Conservation (phyloP, 768 basidiomycete genomes). For the Xerocomus spinulosus region DNA sequence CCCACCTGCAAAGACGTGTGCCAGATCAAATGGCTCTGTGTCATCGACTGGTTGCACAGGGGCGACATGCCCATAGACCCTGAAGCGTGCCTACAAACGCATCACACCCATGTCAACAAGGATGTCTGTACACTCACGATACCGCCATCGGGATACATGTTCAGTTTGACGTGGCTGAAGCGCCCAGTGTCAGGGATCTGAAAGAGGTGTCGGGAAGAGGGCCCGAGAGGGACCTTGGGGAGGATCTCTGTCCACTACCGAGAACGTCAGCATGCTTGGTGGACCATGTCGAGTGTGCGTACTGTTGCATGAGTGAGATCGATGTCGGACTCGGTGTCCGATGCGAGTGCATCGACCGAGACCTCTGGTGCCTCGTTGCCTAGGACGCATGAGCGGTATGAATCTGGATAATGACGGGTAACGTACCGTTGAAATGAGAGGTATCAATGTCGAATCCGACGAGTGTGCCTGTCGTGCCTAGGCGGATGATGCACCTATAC, state of each 20-base stretch:
- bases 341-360: conserved; percentile 58
- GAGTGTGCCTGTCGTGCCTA: conserved; percentile 73
- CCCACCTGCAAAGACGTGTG: conserved; percentile 87
- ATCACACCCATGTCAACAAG: background rate
- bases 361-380: conserved; percentile 85
- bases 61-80: conserved; percentile 79
- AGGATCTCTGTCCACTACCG: conserved; percentile 77
- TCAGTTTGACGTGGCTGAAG: conserved; percentile 81
- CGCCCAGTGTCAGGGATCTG: conserved; percentile 48
- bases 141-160: conserved; percentile 96
- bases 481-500: conserved; percentile 80
- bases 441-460: conserved; percentile 93
- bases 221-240: conserved; percentile 71
- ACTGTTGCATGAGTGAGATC: conserved; percentile 50
- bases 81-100: conserved; percentile 71
- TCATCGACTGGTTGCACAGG: conserved; percentile 54
- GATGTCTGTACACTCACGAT: conserved; percentile 49
- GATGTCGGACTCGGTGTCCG: conserved; percentile 40
- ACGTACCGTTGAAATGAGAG: conserved; percentile 92
- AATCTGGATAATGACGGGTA: too few species aligned
- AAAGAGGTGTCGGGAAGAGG: conserved; percentile 87
- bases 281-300: conserved; percentile 19
- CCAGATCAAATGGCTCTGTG: conserved; percentile 67
- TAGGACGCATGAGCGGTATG: conserved; percentile 25
- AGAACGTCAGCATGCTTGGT: background rate